Evolutionary conservation across 495 filamentous ascomycete species (phyloP), one percentile per base, ranked within the genome.

Genomic region (Rhizodiscina lignyota): DNA sequence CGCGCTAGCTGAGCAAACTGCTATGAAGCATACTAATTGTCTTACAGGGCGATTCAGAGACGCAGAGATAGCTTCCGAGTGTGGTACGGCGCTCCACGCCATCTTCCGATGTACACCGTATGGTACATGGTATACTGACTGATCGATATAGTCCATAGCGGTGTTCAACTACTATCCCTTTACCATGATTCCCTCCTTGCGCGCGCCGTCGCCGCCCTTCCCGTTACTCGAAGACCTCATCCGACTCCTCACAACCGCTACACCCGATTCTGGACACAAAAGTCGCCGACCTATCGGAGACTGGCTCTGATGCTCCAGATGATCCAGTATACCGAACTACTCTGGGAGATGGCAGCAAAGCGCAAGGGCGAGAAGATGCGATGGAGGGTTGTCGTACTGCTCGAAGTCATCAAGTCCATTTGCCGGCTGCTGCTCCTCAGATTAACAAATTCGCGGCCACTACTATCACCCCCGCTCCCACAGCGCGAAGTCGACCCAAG

Each of bases 171-270:
- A 10, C 69, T 97, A 38, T 86, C 87, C 8, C 67, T 94, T 39
- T 94, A 94, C 58, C 86, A 96, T 64, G 86, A 96, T 55, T 72
- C 77, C 24, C 72, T 97, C 27, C 82, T 97, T 18, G 69, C 74
- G 34, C 67, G 72, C 45, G 74, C 78, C 18, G 45, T 70, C 37
- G 59, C 61, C 24, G 51, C 44, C 45, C 52, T 49, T 43, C 60
- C 54, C 54, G 51, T 47, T 52, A 59, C 41, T 45, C 36, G 33
- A 30, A 41, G 55, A 24, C 61, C 55, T 32, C 59, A 67, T 30
- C 77, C 79, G 4, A 72, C 72, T 13, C 79, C 80, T 4, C 87
- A 92, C 59, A 72, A 74, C 39, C 76, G 89, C 27, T 96, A 96
- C 58, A 94, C 86, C 4, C 73, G 74, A 32, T 92, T 83, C 59